Conservation (phyloP, 2,329 filamentous ascomycete genomes). For the Coleophoma crateriformis region DNA sequence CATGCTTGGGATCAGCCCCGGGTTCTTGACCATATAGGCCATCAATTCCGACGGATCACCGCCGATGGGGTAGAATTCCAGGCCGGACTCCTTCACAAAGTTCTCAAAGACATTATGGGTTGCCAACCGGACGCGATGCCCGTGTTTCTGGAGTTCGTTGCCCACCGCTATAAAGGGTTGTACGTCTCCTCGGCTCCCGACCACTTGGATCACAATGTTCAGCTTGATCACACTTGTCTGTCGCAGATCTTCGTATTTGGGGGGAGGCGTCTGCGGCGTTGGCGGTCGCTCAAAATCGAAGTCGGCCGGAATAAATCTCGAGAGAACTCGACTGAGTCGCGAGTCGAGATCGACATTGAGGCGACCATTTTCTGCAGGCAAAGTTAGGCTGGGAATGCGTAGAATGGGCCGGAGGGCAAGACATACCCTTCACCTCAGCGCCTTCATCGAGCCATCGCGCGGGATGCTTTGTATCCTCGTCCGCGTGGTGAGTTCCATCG, state of each 20-base stretch:
- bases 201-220: conserved; percentile 57
- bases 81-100: conserved; percentile 42
- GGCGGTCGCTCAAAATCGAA: neutral
- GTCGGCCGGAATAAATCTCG: conserved; percentile 2
- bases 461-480: too few relatives aligned
- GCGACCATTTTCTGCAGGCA: conserved; percentile 35
- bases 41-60: conserved; percentile 67
- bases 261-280: neutral
- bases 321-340: conserved; percentile 15
- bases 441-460: too few relatives aligned
- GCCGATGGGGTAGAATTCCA: conserved; percentile 56
- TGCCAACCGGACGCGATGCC: conserved; percentile 51
- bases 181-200: conserved; percentile 56
- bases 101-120: conserved; percentile 48
- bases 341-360: conserved; percentile 50
- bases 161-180: conserved; percentile 55
- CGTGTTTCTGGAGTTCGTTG: conserved; percentile 44
- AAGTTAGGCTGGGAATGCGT: too few relatives aligned
- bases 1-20: conserved; percentile 30
- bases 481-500: too few relatives aligned
- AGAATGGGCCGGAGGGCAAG: too few relatives aligned
- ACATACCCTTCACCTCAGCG: too few relatives aligned
- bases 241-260: neutral
- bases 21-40: conserved; percentile 63
- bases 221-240: conserved; percentile 47